A percentile compares a stretch with the other conserved stretches of the same genome.
Evolutionary conservation across 1,139 yeast species (phyloP).

Genomic region (Yamadazyma mexicana): DNA sequence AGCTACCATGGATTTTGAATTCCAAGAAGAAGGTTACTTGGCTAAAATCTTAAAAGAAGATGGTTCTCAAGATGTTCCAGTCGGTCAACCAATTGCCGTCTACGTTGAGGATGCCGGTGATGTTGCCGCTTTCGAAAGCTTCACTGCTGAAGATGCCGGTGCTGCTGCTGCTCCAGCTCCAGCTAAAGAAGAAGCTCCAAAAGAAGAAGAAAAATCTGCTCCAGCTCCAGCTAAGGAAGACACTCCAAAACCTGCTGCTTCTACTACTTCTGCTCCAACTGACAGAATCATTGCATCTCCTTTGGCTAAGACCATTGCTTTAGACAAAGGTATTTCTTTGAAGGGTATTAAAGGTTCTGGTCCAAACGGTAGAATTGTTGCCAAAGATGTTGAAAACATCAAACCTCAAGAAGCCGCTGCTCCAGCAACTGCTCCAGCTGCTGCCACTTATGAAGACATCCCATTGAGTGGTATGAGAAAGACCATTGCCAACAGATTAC

Average conservation of each 20-base stretch:
- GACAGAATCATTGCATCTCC: constrained; percentile 93
- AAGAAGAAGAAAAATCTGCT: constrained; percentile 5
- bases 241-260: constrained; percentile 19
- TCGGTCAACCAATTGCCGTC: constrained; percentile 94
- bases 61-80: constrained; percentile 88
- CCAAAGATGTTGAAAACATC: constrained; percentile 81
- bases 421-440: constrained; percentile 50
- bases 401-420: constrained; percentile 44
- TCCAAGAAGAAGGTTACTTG: constrained; percentile 95
- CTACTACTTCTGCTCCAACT: constrained; percentile 28
- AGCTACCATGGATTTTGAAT: constrained; percentile 98
- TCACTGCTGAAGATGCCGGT: constrained; percentile 84
- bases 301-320: constrained; percentile 87
- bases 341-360: constrained; percentile 89
- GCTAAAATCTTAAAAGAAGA: constrained; percentile 87
- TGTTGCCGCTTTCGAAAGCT: constrained; percentile 83
- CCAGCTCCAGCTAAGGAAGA: constrained; percentile 27
- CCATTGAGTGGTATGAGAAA: constrained; percentile 92
- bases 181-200: constrained; percentile 29
- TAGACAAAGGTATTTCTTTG: constrained; percentile 87
- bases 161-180: constrained; percentile 43
- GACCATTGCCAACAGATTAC: constrained; percentile 86
- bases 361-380: constrained; percentile 91
- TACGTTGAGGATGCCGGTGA: constrained; percentile 86
- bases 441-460: constrained; percentile 70